A percentile compares a stretch with the other conserved stretches of the same genome.
These are phyloP conservation scores for Calonectria hawksworthii DNA, from an alignment of 2,329 filamentous ascomycete genomes.

Conservation along the genomic window DNA sequence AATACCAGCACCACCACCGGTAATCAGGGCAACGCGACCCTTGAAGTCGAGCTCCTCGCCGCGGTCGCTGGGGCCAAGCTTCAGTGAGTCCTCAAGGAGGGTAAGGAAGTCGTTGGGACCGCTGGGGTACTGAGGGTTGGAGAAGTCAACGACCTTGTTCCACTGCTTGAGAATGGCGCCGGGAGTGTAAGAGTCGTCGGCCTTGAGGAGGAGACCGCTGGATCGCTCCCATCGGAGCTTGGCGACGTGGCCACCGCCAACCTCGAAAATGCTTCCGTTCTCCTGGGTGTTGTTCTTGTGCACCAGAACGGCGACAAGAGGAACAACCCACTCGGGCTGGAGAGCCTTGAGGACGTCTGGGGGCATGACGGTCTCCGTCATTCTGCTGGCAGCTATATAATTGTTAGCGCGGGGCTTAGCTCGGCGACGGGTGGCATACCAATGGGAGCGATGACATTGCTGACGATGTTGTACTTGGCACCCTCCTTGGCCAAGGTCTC, in stretches of 20 bases:
- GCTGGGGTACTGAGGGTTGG: constrained; percentile 81
- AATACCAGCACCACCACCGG: constrained; percentile 90
- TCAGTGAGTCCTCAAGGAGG: constrained; percentile 86
- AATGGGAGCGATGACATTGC: constrained; percentile 95
- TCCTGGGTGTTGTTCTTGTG: constrained; percentile 88
- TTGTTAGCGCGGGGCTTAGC: constrained; percentile 30
- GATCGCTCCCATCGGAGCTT: constrained; percentile 97
- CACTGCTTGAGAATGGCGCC: constrained; percentile 91
- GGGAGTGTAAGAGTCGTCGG: constrained; percentile 89
- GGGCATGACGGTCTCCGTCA: constrained; percentile 96
- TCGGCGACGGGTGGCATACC: constrained; percentile 49
- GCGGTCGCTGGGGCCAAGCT: constrained; percentile 79
- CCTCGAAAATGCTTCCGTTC: constrained; percentile 92
- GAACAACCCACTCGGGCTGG: constrained; percentile 95
- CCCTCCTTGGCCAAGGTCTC: constrained; percentile 99
- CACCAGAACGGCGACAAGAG: constrained; percentile 88
- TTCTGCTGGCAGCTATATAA: constrained; percentile 82
- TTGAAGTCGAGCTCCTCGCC: constrained; percentile 85
- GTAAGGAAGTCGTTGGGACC: constrained; percentile 91
- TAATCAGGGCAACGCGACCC: constrained; percentile 88
- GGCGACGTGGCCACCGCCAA: constrained; percentile 90
- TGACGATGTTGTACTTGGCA: constrained; percentile 96
- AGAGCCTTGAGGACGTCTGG: constrained; percentile 89
- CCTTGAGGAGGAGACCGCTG: constrained; percentile 88
- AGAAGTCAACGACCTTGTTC: constrained; percentile 90